Conservation (phyloP, 306 rosid species). For the Malus asiatica region DNA sequence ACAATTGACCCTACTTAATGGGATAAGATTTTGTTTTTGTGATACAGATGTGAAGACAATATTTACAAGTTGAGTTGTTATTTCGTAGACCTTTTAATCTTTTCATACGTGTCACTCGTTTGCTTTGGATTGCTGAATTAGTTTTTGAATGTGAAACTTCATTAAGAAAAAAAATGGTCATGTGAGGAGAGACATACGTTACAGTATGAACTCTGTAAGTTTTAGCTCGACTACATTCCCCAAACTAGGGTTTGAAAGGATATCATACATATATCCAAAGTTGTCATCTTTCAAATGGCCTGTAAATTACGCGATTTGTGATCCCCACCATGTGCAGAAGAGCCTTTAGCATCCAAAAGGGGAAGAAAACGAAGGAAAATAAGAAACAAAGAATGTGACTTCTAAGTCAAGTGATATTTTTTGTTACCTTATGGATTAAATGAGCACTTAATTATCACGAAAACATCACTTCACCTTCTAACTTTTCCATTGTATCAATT, state of each 20-base stretch:
- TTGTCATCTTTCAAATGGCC: slow-evolving; percentile 21
- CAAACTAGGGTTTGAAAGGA: not conserved
- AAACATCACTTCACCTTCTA: no score
- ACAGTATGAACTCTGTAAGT: not conserved
- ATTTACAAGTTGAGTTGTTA: not conserved
- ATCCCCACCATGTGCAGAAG: slow-evolving; percentile 39
- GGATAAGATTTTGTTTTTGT: no score
- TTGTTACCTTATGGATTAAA: no score
- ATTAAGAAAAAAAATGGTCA: no score
- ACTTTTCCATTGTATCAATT: no score
- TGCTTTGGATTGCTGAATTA: no score
- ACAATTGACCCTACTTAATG: no score
- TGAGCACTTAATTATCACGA: no score
- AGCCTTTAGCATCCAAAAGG: not conserved
- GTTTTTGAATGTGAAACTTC: not conserved
- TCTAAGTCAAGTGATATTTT: not conserved
- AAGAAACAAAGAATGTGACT: not conserved
- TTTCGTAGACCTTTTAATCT: not conserved
- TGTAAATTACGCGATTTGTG: slow-evolving; percentile 19
- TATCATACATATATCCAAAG: not conserved
- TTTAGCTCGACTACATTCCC: not conserved
- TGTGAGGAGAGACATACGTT: no score
- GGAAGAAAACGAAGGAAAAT: not conserved
- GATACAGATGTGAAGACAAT: not conserved
- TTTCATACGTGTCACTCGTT: not conserved